These are phyloP conservation scores for Fragilaria radians DNA, from an alignment of 108 stramenopile genomes.

Conservation along the genomic window DNA sequence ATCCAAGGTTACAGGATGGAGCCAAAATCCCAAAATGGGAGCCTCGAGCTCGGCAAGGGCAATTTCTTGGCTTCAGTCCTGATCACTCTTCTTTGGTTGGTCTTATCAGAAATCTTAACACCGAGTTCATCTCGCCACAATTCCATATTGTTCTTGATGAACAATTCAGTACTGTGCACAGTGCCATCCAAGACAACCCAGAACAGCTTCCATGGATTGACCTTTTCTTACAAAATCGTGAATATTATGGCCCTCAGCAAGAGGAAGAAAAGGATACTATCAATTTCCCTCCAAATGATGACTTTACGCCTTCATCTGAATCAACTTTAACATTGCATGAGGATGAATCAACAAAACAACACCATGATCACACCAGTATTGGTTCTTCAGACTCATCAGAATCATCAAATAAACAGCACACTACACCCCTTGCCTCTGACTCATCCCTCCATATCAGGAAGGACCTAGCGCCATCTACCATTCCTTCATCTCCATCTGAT, in stretches of 20 bases:
- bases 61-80: constrained; percentile 29
- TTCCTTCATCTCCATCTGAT: no score
- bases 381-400: no score
- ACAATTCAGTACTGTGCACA: constrained; percentile 24
- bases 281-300: no score
- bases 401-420: no score
- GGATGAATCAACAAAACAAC: no score
- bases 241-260: neutral
- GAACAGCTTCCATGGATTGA: constrained; percentile 3
- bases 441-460: no score
- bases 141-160: constrained; percentile 48
- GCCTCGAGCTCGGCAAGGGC: constrained; percentile 21
- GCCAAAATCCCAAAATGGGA: constrained; percentile 34
- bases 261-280: neutral
- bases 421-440: no score
- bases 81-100: constrained; percentile 26
- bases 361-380: no score
- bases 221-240: constrained; percentile 1
- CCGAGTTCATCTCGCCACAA: constrained; percentile 33
- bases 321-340: no score
- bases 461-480: no score
- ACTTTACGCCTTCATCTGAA: no score
- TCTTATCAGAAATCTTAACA: constrained; percentile 27
- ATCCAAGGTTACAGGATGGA: constrained; percentile 25
- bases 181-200: neutral